Evolutionary conservation across 2,329 filamentous ascomycete species (phyloP).

Genomic region (Calonectria pauciramosa): DNA sequence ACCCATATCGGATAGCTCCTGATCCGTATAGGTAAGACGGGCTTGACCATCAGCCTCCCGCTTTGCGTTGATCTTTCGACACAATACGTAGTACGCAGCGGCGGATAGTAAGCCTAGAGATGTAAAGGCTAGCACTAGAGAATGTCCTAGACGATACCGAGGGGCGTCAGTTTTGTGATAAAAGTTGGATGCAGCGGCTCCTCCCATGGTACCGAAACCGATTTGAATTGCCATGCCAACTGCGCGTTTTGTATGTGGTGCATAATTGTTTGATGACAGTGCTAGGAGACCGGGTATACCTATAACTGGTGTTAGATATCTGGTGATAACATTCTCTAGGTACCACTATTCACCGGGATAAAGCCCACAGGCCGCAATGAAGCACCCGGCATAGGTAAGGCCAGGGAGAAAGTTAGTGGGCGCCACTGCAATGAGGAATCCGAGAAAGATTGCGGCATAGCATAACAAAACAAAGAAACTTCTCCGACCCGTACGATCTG

Average conservation of each 20-base stretch:
- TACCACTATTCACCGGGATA: neutral
- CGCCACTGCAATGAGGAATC: neutral
- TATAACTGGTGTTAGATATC: neutral
- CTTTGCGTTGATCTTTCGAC: neutral
- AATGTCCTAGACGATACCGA: conserved; percentile 3
- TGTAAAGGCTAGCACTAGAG: neutral
- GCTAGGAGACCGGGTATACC: neutral
- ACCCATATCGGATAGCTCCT: neutral
- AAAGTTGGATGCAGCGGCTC: neutral
- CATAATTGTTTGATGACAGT: neutral
- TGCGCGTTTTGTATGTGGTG: neutral
- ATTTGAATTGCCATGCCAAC: conserved; percentile 4
- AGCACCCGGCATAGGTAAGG: neutral
- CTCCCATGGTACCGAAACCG: neutral
- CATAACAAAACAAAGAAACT: neutral
- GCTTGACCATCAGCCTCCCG: neutral
- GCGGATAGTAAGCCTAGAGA: neutral
- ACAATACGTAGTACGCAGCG: neutral
- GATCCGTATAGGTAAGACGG: neutral
- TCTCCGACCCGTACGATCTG: neutral
- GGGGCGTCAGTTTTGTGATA: neutral
- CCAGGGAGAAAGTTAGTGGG: neutral
- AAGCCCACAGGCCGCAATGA: conserved; percentile 2
- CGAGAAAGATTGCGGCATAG: neutral
- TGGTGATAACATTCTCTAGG: neutral